phyloP scores from a whole-genome alignment of 495 filamentous ascomycete species.

The Neurospora africana region DNA sequence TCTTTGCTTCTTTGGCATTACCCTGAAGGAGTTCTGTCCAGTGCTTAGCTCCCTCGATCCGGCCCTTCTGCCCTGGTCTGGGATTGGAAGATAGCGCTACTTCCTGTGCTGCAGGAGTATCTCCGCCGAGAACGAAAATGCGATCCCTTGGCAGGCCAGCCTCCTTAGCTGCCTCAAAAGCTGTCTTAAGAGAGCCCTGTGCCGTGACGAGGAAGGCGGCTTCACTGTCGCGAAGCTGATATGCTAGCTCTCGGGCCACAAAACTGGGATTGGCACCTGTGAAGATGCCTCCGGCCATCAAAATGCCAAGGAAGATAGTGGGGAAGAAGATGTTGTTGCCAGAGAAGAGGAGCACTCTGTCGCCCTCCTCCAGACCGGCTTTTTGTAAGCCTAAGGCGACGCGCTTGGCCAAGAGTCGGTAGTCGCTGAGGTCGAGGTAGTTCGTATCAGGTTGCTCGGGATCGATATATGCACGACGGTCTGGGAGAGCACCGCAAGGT shows the following conservation, averaged over 20 bases:
- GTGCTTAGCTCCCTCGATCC: conserved; percentile 25
- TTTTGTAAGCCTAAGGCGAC: conserved; percentile 59
- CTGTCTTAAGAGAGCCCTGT: conserved; percentile 46
- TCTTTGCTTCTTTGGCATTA: conserved; percentile 29
- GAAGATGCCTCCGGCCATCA: conserved; percentile 73
- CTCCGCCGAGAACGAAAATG: conserved; percentile 37
- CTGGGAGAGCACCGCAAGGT: conserved; percentile 19
- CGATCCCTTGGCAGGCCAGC: conserved; percentile 48
- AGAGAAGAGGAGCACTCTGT: conserved; percentile 64
- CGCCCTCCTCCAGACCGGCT: conserved; percentile 54
- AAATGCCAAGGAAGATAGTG: conserved; percentile 56
- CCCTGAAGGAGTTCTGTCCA: conserved; percentile 33
- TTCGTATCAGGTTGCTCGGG: conserved; percentile 44
- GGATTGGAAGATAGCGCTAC: conserved; percentile 31
- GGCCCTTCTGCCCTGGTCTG: conserved; percentile 24
- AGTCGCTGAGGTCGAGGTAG: conserved; percentile 32
- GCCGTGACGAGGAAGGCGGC: conserved; percentile 55
- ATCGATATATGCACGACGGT: conserved; percentile 35
- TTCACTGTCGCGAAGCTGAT: conserved; percentile 62
- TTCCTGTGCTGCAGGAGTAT: conserved; percentile 18
- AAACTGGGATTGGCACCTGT: conserved; percentile 71
- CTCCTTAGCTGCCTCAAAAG: conserved; percentile 54
- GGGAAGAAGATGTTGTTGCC: conserved; percentile 67
- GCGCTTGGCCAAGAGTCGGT: conserved; percentile 60
- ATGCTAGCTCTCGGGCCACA: conserved; percentile 58